These are phyloP conservation scores for Bassia scoparia DNA, from an alignment of 148 eudicot species.

Conservation along the genomic window DNA sequence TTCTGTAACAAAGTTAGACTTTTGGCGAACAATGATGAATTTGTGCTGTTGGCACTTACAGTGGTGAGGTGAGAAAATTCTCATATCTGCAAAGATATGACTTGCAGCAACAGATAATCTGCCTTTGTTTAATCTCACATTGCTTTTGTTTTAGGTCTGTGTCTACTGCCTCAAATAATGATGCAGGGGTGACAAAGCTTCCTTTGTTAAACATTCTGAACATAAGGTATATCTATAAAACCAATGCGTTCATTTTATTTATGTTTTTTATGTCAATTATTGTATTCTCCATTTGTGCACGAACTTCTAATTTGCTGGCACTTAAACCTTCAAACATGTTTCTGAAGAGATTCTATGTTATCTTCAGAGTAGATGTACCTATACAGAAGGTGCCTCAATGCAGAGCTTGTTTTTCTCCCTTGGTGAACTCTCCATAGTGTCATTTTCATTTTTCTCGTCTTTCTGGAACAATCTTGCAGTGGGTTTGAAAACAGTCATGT, in stretches of 20 bases:
- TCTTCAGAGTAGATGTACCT: slow-evolving; percentile 44
- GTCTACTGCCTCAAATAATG: slow-evolving; percentile 42
- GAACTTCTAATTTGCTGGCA: slow-evolving; percentile 7
- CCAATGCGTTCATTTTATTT: neutral
- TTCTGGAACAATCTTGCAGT: slow-evolving; percentile 66
- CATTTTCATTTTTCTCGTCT: slow-evolving; percentile 46
- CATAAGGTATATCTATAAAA: slow-evolving; percentile 42
- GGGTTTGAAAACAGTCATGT: slow-evolving; percentile 66
- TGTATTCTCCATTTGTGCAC: too few species aligned
- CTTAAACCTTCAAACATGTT: too few species aligned
- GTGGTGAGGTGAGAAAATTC: slow-evolving; percentile 57
- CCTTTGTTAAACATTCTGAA: slow-evolving; percentile 44
- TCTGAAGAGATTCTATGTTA: too few species aligned
- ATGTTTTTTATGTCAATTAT: too few species aligned
- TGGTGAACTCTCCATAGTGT: slow-evolving; percentile 49
- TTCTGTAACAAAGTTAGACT: slow-evolving; percentile 48
- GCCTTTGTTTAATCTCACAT: slow-evolving; percentile 17
- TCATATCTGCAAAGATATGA: neutral
- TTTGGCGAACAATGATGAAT: slow-evolving; percentile 45
- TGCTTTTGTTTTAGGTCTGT: slow-evolving; percentile 42
- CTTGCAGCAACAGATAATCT: neutral
- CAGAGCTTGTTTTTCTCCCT: slow-evolving; percentile 48
- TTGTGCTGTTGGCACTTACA: slow-evolving; percentile 70
- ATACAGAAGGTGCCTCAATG: slow-evolving; percentile 46
- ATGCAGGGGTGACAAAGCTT: slow-evolving; percentile 38